Evolutionary conservation across 306 rosid species (phyloP).

Genomic region (Rosa rugosa): DNA sequence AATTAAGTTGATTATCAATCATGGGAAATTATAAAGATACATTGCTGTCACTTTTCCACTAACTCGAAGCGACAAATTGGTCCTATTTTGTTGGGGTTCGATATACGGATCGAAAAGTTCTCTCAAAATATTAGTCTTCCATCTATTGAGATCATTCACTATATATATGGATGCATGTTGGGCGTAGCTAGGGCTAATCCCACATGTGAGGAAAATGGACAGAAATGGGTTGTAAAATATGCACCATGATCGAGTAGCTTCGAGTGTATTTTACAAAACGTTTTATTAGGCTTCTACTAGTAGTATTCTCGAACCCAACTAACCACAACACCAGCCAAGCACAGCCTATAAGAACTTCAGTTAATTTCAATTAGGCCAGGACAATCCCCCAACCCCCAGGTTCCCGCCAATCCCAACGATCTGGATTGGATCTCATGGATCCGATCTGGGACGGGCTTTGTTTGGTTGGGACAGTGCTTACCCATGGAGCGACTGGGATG

Average conservation of each 20-base stretch:
- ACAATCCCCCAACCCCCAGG: neutral
- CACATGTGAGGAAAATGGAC: conserved; percentile 81
- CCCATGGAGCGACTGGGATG: too few relatives aligned
- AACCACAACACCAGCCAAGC: neutral
- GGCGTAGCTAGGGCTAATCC: conserved; percentile 31
- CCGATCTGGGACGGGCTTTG: too few relatives aligned
- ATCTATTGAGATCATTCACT: neutral
- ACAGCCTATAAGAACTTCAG: neutral
- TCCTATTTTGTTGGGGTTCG: conserved; percentile 41
- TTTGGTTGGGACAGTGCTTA: too few relatives aligned
- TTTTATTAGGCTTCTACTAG: too few relatives aligned
- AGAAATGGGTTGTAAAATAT: conserved; percentile 38
- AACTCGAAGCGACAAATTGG: conserved; percentile 7
- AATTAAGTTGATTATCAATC: neutral
- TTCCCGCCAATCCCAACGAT: conserved; percentile 26
- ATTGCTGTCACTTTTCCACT: neutral
- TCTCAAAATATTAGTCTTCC: neutral
- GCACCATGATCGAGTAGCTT: conserved; percentile 28
- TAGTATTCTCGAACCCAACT: too few relatives aligned
- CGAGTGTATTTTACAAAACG: neutral
- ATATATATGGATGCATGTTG: conserved; percentile 32
- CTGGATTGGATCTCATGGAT: too few relatives aligned
- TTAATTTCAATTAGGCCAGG: neutral
- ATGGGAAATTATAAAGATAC: neutral
- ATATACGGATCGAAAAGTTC: neutral